Evolutionary conservation across 1,139 yeast genomes (phyloP).

Genomic region (Pichia sp.): DNA sequence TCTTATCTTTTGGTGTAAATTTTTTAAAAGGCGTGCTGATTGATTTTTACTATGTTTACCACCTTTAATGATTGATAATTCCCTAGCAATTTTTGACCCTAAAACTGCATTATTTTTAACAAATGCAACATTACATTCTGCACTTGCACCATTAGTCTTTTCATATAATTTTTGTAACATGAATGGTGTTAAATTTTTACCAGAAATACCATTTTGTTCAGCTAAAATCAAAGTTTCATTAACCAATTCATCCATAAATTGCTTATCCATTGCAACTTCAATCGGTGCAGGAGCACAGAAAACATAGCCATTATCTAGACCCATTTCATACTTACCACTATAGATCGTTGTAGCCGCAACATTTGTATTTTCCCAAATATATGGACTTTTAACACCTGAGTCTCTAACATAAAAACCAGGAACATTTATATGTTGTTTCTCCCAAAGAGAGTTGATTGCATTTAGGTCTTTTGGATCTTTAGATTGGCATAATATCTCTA

Average conservation of each 20-base stretch:
- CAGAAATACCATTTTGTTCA: conserved; percentile 44
- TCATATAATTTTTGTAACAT: conserved; percentile 58
- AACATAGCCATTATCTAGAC: conserved; percentile 58
- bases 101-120: conserved; percentile 69
- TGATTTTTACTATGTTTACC: conserved; percentile 12
- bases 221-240: conserved; percentile 56
- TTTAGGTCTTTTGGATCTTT: conserved; percentile 1
- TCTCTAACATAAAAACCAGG: conserved; percentile 83
- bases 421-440: conserved; percentile 35
- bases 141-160: conserved; percentile 63
- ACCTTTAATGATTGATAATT: conserved; percentile 38
- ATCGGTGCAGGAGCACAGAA: conserved; percentile 81
- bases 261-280: conserved; percentile 51
- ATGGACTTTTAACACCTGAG: conserved; percentile 70
- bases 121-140: conserved; percentile 64
- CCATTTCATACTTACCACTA: conserved; percentile 44
- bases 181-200: conserved; percentile 78
- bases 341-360: conserved; percentile 61
- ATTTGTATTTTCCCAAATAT: conserved; percentile 43
- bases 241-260: conserved; percentile 50
- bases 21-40: background rate
- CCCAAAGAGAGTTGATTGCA: conserved; percentile 9
- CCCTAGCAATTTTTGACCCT: conserved; percentile 62
- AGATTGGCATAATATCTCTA: background rate
- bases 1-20: background rate